Conservation (phyloP, 1,139 yeast species). For the Blastobotrys malaysiensis region DNA sequence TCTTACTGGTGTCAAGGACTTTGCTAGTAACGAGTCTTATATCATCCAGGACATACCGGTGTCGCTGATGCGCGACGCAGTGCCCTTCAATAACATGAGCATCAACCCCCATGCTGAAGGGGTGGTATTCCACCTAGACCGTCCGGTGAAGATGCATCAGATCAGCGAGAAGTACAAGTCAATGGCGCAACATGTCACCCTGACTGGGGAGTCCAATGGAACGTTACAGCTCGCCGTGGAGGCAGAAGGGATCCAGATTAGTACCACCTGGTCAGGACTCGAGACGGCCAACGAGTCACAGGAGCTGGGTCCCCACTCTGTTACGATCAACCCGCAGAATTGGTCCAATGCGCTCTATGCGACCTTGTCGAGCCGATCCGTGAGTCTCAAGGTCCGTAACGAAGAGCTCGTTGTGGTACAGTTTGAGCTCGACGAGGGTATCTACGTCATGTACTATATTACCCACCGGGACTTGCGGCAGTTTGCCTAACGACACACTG, state of each 20-base stretch:
- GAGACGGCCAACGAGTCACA: neutral
- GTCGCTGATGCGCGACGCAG: neutral
- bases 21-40: neutral
- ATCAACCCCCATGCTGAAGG: slow-evolving; percentile 13
- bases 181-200: slow-evolving; percentile 5
- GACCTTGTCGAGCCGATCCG: slow-evolving; percentile 25
- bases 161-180: slow-evolving; percentile 20
- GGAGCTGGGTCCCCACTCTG: slow-evolving; percentile 13
- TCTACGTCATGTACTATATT: slow-evolving; percentile 8
- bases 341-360: slow-evolving; percentile 32
- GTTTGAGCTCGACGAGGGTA: slow-evolving; percentile 24
- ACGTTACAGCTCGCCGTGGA: slow-evolving; percentile 1
- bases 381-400: slow-evolving; percentile 33
- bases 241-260: slow-evolving; percentile 2
- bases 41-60: neutral
- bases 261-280: neutral
- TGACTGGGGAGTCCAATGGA: slow-evolving; percentile 3
- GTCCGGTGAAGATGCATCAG: slow-evolving; percentile 17
- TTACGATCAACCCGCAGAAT: slow-evolving; percentile 30
- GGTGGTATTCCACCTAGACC: slow-evolving; percentile 15
- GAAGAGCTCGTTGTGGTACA: slow-evolving; percentile 30
- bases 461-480: slow-evolving; percentile 15
- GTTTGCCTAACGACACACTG: no score
- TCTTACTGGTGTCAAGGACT: neutral
- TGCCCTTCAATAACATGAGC: neutral